Evolutionary conservation across 768 basidiomycete genomes (phyloP).

Genomic region (Paxillus ammoniavirescens): DNA sequence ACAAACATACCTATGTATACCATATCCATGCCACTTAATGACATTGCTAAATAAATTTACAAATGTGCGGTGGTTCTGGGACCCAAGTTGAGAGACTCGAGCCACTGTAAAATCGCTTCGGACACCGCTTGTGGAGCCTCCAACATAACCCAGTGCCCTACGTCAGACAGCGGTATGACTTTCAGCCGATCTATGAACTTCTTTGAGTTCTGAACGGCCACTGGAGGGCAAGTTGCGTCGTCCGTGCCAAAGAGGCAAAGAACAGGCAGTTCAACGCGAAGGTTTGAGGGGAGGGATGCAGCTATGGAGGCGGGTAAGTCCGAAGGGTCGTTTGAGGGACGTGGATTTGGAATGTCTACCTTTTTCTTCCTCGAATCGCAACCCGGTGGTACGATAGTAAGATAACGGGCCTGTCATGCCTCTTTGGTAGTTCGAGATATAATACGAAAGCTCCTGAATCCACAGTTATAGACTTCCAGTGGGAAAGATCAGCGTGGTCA

Average conservation of each 20-base stretch:
- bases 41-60: not conserved
- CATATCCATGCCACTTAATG: no score
- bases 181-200: slow-evolving; percentile 53
- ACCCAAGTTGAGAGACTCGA: slow-evolving; percentile 22
- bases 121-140: slow-evolving; percentile 59
- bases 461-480: slow-evolving; percentile 4
- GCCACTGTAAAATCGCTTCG: slow-evolving; percentile 46
- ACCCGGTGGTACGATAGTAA: slow-evolving; percentile 65
- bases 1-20: no score
- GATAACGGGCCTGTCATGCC: slow-evolving; percentile 72
- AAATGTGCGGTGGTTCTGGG: not conserved
- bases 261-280: slow-evolving; percentile 52
- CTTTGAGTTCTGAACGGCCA: slow-evolving; percentile 40
- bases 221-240: slow-evolving; percentile 48
- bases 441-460: slow-evolving; percentile 55
- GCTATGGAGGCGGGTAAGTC: slow-evolving; percentile 27
- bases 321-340: not conserved
- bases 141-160: slow-evolving; percentile 70
- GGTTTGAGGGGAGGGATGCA: slow-evolving; percentile 41
- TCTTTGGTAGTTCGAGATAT: slow-evolving; percentile 43
- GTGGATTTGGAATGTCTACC: slow-evolving; percentile 18
- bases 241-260: slow-evolving; percentile 59
- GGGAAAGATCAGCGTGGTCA: not conserved
- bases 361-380: slow-evolving; percentile 66
- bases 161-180: slow-evolving; percentile 50